Percentiles rank a stretch among this genome's conserved stretches.
These are phyloP conservation scores for Aspergillus diversus DNA, from an alignment of 495 filamentous ascomycete species.

Conservation along the genomic window DNA sequence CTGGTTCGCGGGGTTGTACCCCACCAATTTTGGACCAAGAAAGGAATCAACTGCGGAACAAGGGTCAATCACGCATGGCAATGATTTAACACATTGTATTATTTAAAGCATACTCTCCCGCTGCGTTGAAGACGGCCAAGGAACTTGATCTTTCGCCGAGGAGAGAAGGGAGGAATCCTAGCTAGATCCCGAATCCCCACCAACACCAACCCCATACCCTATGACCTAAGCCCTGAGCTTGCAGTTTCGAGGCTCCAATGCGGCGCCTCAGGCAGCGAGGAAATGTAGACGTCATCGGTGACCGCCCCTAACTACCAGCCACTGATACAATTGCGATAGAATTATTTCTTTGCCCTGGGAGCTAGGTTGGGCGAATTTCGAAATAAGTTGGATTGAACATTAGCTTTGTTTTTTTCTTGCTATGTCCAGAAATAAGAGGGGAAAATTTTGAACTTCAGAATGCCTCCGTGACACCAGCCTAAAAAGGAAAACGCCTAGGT, in stretches of 20 bases:
- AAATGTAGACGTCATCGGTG: slow-evolving; percentile 16
- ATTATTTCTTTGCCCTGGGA: too few relatives aligned
- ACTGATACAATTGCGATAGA: not conserved
- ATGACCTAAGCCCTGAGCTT: slow-evolving; percentile 37
- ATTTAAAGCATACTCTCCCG: too few relatives aligned
- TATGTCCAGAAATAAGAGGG: not conserved
- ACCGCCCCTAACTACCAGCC: not conserved
- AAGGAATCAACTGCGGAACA: not conserved
- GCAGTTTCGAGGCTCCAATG: slow-evolving; percentile 7
- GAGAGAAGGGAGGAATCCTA: not conserved
- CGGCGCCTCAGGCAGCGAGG: not conserved
- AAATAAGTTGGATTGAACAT: too few relatives aligned
- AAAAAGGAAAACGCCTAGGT: slow-evolving; percentile 8
- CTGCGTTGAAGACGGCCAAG: not conserved
- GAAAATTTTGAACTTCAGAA: slow-evolving; percentile 11
- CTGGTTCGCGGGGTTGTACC: not conserved
- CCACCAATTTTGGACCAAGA: not conserved
- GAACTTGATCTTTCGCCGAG: not conserved
- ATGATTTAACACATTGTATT: not conserved
- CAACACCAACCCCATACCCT: slow-evolving; percentile 35
- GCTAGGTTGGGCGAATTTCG: too few relatives aligned
- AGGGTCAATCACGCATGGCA: not conserved
- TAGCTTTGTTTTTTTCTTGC: too few relatives aligned
- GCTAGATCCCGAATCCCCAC: not conserved
- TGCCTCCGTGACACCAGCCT: slow-evolving; percentile 14